A percentile compares a stretch with the other conserved stretches of the same genome.
phyloP scores from a whole-genome alignment of 1,284 basidiomycete genomes.

The Marasmius fiardii region DNA sequence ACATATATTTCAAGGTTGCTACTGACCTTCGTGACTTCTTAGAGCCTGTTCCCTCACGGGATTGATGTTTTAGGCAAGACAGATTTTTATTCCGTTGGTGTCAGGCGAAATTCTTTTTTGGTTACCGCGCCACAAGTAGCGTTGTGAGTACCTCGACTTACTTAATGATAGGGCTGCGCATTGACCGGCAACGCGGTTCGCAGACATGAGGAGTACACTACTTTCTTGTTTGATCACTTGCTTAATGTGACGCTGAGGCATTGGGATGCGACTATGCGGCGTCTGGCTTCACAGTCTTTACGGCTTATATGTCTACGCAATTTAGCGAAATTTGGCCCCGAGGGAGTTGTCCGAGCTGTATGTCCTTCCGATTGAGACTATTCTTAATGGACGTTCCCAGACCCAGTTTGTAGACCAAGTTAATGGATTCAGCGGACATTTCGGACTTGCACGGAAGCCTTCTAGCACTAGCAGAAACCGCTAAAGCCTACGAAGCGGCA shows the following conservation, averaged over 20 bases:
- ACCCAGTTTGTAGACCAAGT: slow-evolving; percentile 39
- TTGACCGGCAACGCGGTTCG: slow-evolving; percentile 12
- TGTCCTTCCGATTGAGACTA: slow-evolving; percentile 18
- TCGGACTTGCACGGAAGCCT: slow-evolving; percentile 83
- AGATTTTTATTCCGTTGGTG: slow-evolving; percentile 93
- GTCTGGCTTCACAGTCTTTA: slow-evolving; percentile 78
- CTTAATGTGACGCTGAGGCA: slow-evolving; percentile 77
- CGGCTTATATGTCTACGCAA: slow-evolving; percentile 65
- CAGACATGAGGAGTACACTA: slow-evolving; percentile 72
- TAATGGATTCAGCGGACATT: slow-evolving; percentile 66
- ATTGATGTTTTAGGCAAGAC: slow-evolving; percentile 90
- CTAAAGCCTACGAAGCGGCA: slow-evolving; percentile 42
- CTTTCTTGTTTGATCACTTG: slow-evolving; percentile 72
- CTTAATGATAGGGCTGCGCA: slow-evolving; percentile 5
- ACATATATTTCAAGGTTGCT: slow-evolving; percentile 8
- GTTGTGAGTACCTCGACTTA: slow-evolving; percentile 46
- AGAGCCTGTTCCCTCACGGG: slow-evolving; percentile 90
- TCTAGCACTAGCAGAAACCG: slow-evolving; percentile 70
- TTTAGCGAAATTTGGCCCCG: slow-evolving; percentile 48
- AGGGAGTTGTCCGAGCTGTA: slow-evolving; percentile 50
- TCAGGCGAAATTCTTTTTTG: slow-evolving; percentile 82
- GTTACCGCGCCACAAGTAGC: slow-evolving; percentile 85
- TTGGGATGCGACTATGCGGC: slow-evolving; percentile 86
- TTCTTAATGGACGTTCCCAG: slow-evolving; percentile 7
- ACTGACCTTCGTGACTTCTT: slow-evolving; percentile 13